Conservation (phyloP, 495 filamentous ascomycete species). For the Ramalina intermedia region DNA sequence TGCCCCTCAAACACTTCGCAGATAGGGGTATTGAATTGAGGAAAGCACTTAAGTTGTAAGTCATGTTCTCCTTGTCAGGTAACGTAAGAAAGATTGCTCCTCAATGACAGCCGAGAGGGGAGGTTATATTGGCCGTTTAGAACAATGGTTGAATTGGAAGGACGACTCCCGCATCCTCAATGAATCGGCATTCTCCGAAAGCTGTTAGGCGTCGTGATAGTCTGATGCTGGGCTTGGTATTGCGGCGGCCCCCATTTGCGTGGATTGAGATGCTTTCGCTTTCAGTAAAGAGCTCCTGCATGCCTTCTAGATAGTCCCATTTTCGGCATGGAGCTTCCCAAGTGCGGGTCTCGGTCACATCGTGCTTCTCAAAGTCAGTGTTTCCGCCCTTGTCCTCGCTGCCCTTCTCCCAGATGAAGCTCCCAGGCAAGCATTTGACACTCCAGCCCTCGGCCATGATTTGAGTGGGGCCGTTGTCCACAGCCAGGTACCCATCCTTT, state of each 20-base stretch:
- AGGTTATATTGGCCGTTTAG: neutral
- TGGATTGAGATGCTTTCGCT: conserved; percentile 1
- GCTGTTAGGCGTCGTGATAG: conserved; percentile 2
- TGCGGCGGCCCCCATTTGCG: conserved; percentile 9
- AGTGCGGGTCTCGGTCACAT: conserved; percentile 8
- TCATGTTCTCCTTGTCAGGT: too few relatives aligned
- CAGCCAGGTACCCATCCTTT: conserved; percentile 10
- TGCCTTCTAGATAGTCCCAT: conserved; percentile 4
- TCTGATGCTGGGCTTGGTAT: neutral
- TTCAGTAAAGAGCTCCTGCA: conserved; percentile 7
- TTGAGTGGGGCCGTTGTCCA: conserved; percentile 8
- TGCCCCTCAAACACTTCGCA: too few relatives aligned
- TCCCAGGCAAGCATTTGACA: conserved; percentile 11
- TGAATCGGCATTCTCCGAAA: conserved; percentile 10
- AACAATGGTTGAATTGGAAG: conserved; percentile 6
- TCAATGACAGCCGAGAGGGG: too few relatives aligned
- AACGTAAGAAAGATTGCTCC: too few relatives aligned
- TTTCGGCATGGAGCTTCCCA: conserved; percentile 5
- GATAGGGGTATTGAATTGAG: too few relatives aligned
- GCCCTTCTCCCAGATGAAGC: conserved; percentile 14
- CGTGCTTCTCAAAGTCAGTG: conserved; percentile 10
- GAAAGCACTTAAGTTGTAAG: too few relatives aligned
- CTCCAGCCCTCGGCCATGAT: conserved; percentile 13
- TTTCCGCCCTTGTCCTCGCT: conserved; percentile 11
- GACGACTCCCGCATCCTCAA: conserved; percentile 9